A percentile compares a stretch with the other conserved stretches of the same genome.
Evolutionary conservation across 164 flowering plant species (phyloP).

Genomic region (Umbilicus rupestris): DNA sequence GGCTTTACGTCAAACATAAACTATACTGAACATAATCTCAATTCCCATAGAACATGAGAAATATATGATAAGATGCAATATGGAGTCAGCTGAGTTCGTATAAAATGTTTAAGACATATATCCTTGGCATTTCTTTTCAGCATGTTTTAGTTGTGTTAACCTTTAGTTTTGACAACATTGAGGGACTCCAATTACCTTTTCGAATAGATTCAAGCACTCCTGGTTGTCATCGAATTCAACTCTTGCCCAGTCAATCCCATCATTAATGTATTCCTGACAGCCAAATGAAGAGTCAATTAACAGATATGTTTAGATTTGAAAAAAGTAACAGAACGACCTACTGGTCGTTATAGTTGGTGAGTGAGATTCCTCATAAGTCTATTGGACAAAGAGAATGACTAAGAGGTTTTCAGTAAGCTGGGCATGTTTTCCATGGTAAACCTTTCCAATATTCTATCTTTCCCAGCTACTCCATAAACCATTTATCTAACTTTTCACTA

Average conservation of each 20-base stretch:
- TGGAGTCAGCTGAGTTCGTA: neutral
- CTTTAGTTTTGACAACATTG: neutral
- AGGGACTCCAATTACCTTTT: conserved; percentile 45
- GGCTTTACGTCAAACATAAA: no score
- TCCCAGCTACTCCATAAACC: no score
- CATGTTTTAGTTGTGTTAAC: neutral
- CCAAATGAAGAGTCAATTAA: neutral
- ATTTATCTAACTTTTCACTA: no score
- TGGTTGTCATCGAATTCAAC: conserved; percentile 99
- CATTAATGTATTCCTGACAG: conserved; percentile 83
- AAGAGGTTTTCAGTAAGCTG: neutral
- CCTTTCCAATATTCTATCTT: no score
- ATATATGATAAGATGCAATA: neutral
- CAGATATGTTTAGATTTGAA: neutral
- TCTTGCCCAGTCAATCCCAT: conserved; percentile 97
- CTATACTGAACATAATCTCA: no score
- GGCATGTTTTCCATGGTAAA: no score
- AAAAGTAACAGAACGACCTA: neutral
- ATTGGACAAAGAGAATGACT: neutral
- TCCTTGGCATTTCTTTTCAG: neutral
- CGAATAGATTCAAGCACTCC: conserved; percentile 88
- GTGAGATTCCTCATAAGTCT: neutral
- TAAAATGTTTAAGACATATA: no score
- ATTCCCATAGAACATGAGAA: no score
- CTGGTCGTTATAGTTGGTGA: neutral